phyloP scores from a whole-genome alignment of 2,329 filamentous ascomycete genomes.

The Fusarium nygamai region DNA sequence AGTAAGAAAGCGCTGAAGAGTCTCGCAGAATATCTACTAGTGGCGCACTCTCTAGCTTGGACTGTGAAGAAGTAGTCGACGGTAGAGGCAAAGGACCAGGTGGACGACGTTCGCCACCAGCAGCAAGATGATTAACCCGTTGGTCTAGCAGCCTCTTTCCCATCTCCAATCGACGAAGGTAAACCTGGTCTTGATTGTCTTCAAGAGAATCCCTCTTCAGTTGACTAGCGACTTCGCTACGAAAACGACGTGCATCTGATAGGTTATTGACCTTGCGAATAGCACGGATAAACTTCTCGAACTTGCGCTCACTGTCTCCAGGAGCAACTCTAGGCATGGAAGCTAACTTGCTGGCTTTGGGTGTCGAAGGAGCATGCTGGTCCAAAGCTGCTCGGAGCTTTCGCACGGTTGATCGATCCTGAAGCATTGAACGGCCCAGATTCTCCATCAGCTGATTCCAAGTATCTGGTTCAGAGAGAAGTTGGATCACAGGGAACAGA shows the following conservation, averaged over 20 bases:
- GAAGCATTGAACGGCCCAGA: constrained; percentile 84
- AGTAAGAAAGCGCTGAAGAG: constrained; percentile 91
- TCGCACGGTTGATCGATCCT: constrained; percentile 93
- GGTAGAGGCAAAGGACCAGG: constrained; percentile 37
- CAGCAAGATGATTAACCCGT: constrained; percentile 82
- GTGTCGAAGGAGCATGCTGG: constrained; percentile 87
- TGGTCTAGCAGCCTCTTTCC: constrained; percentile 91
- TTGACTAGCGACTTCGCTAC: constrained; percentile 92
- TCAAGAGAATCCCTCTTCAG: constrained; percentile 83
- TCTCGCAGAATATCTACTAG: constrained; percentile 89
- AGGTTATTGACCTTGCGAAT: constrained; percentile 90
- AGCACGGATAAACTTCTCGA: constrained; percentile 91
- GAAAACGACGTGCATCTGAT: constrained; percentile 90
- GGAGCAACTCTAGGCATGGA: constrained; percentile 83
- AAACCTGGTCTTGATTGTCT: constrained; percentile 84
- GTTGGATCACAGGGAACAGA: constrained; percentile 80
- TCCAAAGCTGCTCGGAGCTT: constrained; percentile 92
- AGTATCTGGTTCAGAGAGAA: constrained; percentile 90
- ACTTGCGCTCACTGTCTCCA: constrained; percentile 88
- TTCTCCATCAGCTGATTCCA: constrained; percentile 98
- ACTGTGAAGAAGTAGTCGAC: constrained; percentile 53
- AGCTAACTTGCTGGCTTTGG: constrained; percentile 70
- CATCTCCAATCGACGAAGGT: constrained; percentile 89
- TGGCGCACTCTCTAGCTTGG: constrained; percentile 77
- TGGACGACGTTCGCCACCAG: constrained; percentile 64